These are phyloP conservation scores for Tephrocybe sp. DNA, from an alignment of 768 basidiomycete species.

Conservation along the genomic window DNA sequence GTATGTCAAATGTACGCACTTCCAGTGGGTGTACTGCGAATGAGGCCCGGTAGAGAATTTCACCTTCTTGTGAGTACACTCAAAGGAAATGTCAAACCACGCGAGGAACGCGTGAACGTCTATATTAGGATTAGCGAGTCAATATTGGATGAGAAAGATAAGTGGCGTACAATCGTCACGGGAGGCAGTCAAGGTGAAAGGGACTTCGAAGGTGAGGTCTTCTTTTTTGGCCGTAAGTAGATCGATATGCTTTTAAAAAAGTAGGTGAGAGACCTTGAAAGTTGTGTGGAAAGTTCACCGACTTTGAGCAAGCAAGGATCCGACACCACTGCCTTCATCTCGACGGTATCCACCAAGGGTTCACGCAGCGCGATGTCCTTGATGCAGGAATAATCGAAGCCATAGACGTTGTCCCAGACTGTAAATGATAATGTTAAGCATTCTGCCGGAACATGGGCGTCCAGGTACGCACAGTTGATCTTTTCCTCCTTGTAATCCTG, in stretches of 20 bases:
- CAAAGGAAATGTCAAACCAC: slow-evolving; percentile 98
- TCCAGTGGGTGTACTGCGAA: slow-evolving; percentile 95
- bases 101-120: slow-evolving; percentile 97
- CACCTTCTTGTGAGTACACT: slow-evolving; percentile 93
- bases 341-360: slow-evolving; percentile 98
- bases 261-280: neutral
- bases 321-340: slow-evolving; percentile 91
- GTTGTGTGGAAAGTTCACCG: slow-evolving; percentile 12
- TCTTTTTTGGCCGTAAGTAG: slow-evolving; percentile 92
- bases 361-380: slow-evolving; percentile 97
- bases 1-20: slow-evolving; percentile 50
- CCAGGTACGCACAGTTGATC: slow-evolving; percentile 81
- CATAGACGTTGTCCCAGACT: slow-evolving; percentile 99
- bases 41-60: slow-evolving; percentile 98
- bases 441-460: neutral
- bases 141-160: neutral
- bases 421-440: slow-evolving; percentile 4
- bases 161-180: slow-evolving; percentile 84
- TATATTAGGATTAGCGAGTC: slow-evolving; percentile 25
- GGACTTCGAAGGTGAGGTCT: slow-evolving; percentile 81
- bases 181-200: slow-evolving; percentile 78
- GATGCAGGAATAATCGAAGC: slow-evolving; percentile 99
- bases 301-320: slow-evolving; percentile 91
- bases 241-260: slow-evolving; percentile 69
- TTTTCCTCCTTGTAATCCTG: slow-evolving; percentile 99